Percentiles rank a stretch among this genome's conserved stretches.
These are phyloP conservation scores for Emericellopsis cladophorae DNA, from an alignment of 2,329 filamentous ascomycete genomes.

Conservation along the genomic window DNA sequence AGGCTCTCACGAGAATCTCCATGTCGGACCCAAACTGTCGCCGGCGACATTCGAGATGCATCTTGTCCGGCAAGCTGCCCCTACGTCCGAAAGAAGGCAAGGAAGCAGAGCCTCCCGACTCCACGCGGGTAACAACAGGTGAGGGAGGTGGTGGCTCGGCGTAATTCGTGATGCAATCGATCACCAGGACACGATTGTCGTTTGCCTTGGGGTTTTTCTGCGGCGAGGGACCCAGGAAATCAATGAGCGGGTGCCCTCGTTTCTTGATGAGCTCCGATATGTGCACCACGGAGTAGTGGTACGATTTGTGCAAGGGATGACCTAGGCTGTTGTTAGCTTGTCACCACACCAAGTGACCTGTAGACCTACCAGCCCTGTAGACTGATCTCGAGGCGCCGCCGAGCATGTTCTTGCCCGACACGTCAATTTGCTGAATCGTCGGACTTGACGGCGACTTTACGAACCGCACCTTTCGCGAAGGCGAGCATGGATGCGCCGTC, in stretches of 20 bases:
- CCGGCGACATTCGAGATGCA: conserved; percentile 42
- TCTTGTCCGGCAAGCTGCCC: conserved; percentile 30
- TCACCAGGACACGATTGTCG: conserved; percentile 35
- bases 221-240: conserved; percentile 24
- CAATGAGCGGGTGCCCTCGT: conserved; percentile 29
- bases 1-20: conserved; percentile 57
- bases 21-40: conserved; percentile 51
- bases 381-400: conserved; percentile 32
- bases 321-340: conserved; percentile 22
- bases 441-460: conserved; percentile 47
- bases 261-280: conserved; percentile 41
- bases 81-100: conserved; percentile 16
- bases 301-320: conserved; percentile 51
- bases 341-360: no score
- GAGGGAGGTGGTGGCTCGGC: conserved; percentile 29
- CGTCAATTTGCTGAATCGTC: conserved; percentile 43
- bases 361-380: conserved; percentile 29
- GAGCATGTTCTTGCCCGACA: conserved; percentile 29
- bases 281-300: conserved; percentile 46
- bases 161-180: conserved; percentile 50
- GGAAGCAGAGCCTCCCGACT: conserved; percentile 9
- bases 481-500: conserved; percentile 52
- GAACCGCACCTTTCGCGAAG: conserved; percentile 42
- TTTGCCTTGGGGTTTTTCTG: conserved; percentile 1
- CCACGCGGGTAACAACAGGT: conserved; percentile 26